phyloP scores from a whole-genome alignment of 2,329 filamentous ascomycete species.

The Juglanconis oblonga region DNA sequence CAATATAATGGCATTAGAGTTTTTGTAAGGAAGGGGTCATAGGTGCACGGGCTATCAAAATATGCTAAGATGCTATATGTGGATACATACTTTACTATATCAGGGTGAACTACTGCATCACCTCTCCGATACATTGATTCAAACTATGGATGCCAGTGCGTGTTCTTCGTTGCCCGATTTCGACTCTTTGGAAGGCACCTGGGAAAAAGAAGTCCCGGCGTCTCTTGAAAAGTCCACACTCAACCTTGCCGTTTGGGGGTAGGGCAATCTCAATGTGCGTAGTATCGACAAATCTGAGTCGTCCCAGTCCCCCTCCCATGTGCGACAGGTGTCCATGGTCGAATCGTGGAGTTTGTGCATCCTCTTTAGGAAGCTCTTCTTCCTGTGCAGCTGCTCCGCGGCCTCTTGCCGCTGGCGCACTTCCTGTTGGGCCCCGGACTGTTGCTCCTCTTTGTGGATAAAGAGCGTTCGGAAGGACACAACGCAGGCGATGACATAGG shows the following conservation, averaged over 20 bases:
- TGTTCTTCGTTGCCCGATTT: no score
- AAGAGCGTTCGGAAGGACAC: conserved; percentile 23
- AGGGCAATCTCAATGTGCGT: background rate
- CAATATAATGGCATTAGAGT: no score
- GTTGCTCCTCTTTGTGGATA: conserved; percentile 11
- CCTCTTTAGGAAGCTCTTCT: background rate
- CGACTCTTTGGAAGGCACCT: background rate
- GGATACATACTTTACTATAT: no score
- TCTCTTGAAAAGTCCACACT: background rate
- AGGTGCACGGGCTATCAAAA: no score
- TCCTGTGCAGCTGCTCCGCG: background rate
- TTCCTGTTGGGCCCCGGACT: background rate
- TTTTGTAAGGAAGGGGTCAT: no score
- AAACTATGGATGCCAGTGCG: no score
- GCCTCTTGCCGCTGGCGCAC: background rate
- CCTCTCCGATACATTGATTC: no score
- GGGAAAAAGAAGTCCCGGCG: background rate
- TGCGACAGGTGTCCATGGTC: background rate
- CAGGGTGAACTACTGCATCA: no score
- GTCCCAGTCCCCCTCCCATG: background rate
- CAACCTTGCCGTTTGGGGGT: background rate
- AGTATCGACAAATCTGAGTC: background rate
- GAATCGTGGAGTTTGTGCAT: background rate
- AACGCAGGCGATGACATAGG: conserved; percentile 21
- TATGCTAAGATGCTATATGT: no score